Percentiles rank a stretch among this genome's conserved stretches.
phyloP scores from a whole-genome alignment of 1,284 basidiomycete genomes.

The Irpex sp. region DNA sequence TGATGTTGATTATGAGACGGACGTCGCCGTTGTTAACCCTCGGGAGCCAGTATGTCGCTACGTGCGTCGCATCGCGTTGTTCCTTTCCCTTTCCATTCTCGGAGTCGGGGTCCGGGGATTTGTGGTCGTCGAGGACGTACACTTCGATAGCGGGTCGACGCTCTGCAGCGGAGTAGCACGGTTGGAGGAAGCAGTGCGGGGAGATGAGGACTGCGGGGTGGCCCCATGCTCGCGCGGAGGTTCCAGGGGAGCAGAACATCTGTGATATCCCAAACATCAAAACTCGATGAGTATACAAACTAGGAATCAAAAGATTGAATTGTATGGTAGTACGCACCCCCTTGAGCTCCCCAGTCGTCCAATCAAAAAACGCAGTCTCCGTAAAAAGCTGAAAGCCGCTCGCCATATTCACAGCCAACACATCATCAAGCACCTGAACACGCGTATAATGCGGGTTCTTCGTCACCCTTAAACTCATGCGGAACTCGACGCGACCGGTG shows the following conservation, averaged over 20 bases:
- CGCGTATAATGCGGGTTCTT: conserved; percentile 6
- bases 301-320: too few species aligned
- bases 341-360: conserved; percentile 1
- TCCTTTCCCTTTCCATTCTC: neutral
- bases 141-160: conserved; percentile 4
- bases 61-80: neutral
- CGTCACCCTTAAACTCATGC: neutral
- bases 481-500: neutral
- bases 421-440: conserved; percentile 1
- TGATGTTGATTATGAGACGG: neutral
- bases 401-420: conserved; percentile 2
- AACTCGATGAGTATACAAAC: too few species aligned
- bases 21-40: neutral
- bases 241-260: neutral
- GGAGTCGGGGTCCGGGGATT: neutral
- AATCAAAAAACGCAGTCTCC: conserved; percentile 3
- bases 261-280: too few species aligned
- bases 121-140: neutral
- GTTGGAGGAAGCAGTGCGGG: conserved; percentile 1
- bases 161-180: conserved; percentile 2
- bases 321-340: too few species aligned
- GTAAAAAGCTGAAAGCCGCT: conserved; percentile 2
- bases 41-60: conserved; percentile 6
- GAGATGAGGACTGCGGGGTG: conserved; percentile 5
- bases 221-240: neutral